These are phyloP conservation scores for Fusarium cyanostomum DNA, from an alignment of 2,329 filamentous ascomycete species.

Conservation along the genomic window DNA sequence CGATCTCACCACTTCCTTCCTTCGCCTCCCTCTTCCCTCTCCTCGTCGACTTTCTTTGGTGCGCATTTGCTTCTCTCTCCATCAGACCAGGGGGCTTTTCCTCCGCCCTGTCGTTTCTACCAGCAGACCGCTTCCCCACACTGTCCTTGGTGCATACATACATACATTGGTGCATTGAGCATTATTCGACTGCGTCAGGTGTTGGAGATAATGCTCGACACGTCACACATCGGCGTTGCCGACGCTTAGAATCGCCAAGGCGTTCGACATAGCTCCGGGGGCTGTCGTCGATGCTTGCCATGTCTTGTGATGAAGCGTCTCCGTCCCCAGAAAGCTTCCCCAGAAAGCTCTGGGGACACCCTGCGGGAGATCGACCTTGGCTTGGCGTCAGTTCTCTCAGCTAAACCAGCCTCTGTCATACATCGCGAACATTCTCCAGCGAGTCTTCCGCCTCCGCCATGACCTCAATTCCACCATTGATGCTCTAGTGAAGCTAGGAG, in stretches of 20 bases:
- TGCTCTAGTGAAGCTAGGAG: neutral
- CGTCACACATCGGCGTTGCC: conserved; percentile 18
- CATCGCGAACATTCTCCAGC: neutral
- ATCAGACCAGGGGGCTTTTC: neutral
- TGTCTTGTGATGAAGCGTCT: neutral
- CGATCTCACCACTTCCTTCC: conserved; percentile 6
- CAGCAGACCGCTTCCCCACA: neutral
- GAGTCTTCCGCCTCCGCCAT: neutral
- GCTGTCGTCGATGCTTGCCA: neutral
- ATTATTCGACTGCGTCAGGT: no score
- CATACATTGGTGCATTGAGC: neutral
- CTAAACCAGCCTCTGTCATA: neutral
- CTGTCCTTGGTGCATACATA: neutral
- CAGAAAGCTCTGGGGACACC: conserved; percentile 1
- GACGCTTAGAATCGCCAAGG: neutral
- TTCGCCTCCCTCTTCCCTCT: neutral
- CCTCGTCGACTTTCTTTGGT: conserved; percentile 2
- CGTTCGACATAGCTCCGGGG: neutral
- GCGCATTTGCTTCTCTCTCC: neutral
- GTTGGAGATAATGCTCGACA: conserved; percentile 4
- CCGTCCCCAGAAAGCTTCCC: neutral
- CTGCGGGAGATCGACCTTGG: conserved; percentile 8
- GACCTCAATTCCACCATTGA: neutral
- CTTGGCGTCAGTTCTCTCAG: neutral
- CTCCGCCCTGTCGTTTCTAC: neutral